Evolutionary conservation across 2,329 filamentous ascomycete genomes (phyloP), one percentile per base, ranked within the genome.

Genomic region (Diaporthe vexans): DNA sequence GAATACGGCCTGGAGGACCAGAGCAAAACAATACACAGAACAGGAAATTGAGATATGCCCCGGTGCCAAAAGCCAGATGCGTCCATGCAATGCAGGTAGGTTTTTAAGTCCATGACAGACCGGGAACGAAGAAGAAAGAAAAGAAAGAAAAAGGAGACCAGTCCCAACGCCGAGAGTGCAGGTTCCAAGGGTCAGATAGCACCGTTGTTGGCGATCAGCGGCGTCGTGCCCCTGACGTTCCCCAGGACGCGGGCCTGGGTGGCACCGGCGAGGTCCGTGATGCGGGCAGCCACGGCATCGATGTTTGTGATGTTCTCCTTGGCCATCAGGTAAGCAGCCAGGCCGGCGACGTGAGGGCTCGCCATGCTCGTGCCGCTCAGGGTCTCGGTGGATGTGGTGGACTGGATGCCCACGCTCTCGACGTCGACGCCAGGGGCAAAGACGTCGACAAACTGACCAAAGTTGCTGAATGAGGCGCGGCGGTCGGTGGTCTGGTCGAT

Each of bases 241-340:
- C 81, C 80, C 46, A 59, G 58, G 72, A 90, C 89, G 8, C 65
- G 56, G 6, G 88, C 86, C 54, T 86, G 86, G 2, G 86, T 85
- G 51, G 80, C 76, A n/a, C 78, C 77, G 57, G 89, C 90, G 35
- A 92, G 86, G 75, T 83, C 80, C 83, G 87, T 88, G 79, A 92
- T 87, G 76, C 86, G 83, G 73, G 84, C 77, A 46, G 83, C 83
- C 72, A 91, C 86, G 17, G 79, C 82, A 54, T 80, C 82, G 33
- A 88, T 84, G 65, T 83, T 82, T 10, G 81, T 84, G 75, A 91
- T 81, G 71, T 81, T 78, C 82, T 91, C 88, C 72, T 91, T 85
- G 70, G 84, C 79, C 84, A 94, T 91, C 43, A 94, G 83, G 82
- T 94, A 94, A 37, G 91, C 91, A 19, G 90, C 91, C 4, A 94